Evolutionary conservation across 2,329 filamentous ascomycete species (phyloP).

Genomic region (Fusarium transvaalense): DNA sequence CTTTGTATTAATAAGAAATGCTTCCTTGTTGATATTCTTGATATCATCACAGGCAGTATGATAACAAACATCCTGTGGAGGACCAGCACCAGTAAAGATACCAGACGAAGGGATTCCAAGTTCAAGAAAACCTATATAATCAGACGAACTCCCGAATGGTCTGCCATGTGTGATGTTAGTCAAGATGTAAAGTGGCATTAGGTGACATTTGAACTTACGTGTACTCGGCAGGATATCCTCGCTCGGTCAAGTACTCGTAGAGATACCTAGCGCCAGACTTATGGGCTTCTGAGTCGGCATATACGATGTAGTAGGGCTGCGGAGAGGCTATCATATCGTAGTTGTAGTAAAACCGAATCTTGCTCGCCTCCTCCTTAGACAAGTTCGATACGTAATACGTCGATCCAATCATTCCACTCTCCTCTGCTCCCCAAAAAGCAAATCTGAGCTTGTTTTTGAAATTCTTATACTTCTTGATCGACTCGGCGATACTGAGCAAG

Average conservation of each 20-base stretch:
- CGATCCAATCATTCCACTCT: conserved; percentile 58
- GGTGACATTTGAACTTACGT: background rate
- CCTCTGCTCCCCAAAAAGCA: conserved; percentile 57
- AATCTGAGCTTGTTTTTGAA: conserved; percentile 57
- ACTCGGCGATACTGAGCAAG: conserved; percentile 53
- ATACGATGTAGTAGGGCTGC: conserved; percentile 55
- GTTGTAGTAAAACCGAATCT: conserved; percentile 75
- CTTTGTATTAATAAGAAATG: conserved; percentile 53
- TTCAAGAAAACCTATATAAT: conserved; percentile 56
- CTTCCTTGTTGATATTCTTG: conserved; percentile 56
- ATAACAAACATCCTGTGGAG: conserved; percentile 52
- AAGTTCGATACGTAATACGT: conserved; percentile 55
- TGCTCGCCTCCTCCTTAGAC: conserved; percentile 56
- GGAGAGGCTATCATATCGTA: conserved; percentile 75
- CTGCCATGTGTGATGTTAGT: conserved; percentile 22
- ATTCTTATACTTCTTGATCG: conserved; percentile 52
- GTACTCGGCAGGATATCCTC: conserved; percentile 50
- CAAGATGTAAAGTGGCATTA: too few species aligned
- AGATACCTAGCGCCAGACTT: conserved; percentile 51
- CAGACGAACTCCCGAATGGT: conserved; percentile 53
- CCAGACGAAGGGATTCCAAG: conserved; percentile 55
- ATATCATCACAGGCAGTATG: conserved; percentile 56
- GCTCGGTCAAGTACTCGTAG: conserved; percentile 49
- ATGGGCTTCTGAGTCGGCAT: conserved; percentile 56
- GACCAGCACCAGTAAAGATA: conserved; percentile 56